Evolutionary conservation across 306 rosid species (phyloP), one percentile per base, ranked within the genome.

Genomic region (Lathyrus tuberosus): DNA sequence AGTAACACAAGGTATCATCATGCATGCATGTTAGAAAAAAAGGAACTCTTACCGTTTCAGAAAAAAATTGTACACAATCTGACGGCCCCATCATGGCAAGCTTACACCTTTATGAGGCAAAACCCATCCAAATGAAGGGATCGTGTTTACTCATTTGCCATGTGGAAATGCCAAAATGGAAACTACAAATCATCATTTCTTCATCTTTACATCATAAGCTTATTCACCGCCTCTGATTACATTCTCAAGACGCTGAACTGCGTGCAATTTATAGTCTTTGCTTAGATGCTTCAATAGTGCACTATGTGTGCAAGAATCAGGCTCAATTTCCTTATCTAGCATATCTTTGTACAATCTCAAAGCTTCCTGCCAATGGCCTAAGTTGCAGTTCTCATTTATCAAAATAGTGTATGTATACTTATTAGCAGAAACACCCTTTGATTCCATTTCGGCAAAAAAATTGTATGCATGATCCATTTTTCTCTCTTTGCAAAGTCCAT

Each of bases 381-480:
- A 67, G 66, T 85, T 79, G 83, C 89, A 80, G 56, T 82, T 88
- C 85, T 82, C 91, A 61, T 81, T 85, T 71, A 91, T 88, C 60
- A 91, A 81, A 57, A 91, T 86, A 35, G 96, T 91, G 85, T 85
- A 88, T 13, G 96, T 88, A 79, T 85, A 91, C 87, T 91, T 91
- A 71, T 88, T 91, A 71, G 96, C 80, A 75, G 65, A 80, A 75
- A 91, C 70, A 62, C 86, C 89, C 73, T 80, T 85, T 42, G 64
- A 86, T 64, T 91, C 87, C 96, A 91, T 91, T 83, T 81, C 88
- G 5, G 6, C 18, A 11, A 88, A 75, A 26, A 77, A 65, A 3
- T 70, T 69, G 78, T 88, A 85, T 20, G 97, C 97, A 49, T 70
- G 84, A 18, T 75, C 80, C 76, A 86, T 64, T 72, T 81, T 82